These are phyloP conservation scores for Neoscytalidium dimidiatum DNA, from an alignment of 2,329 filamentous ascomycete genomes.

Conservation along the genomic window DNA sequence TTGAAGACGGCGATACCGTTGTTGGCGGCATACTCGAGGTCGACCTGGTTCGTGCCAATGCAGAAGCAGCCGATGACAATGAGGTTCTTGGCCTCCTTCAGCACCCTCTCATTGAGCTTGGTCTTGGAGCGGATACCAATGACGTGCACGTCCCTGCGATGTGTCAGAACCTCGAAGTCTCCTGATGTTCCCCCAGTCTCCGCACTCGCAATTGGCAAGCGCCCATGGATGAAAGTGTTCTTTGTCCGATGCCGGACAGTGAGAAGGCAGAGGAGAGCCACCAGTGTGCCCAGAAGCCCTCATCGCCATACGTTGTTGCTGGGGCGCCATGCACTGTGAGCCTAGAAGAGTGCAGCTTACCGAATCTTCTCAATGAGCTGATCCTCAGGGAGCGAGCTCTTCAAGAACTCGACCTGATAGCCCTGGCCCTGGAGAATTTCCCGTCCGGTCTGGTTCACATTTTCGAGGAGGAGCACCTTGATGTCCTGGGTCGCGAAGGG, in stretches of 20 bases:
- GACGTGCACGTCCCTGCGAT: slow-evolving; percentile 81
- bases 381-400: slow-evolving; percentile 86
- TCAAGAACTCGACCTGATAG: slow-evolving; percentile 92
- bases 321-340: not conserved
- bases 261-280: not conserved
- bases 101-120: slow-evolving; percentile 81
- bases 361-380: slow-evolving; percentile 96
- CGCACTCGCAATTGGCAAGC: not conserved
- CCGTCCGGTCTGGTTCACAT: slow-evolving; percentile 87
- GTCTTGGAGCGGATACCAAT: slow-evolving; percentile 99
- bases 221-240: not conserved
- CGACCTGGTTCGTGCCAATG: slow-evolving; percentile 95
- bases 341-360: slow-evolving; percentile 44
- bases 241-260: slow-evolving; percentile 2
- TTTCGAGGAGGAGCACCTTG: slow-evolving; percentile 93
- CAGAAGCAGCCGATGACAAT: slow-evolving; percentile 98
- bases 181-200: slow-evolving; percentile 12
- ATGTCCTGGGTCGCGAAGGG: slow-evolving; percentile 95
- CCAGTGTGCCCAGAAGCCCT: not conserved
- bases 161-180: slow-evolving; percentile 13
- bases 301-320: not conserved
- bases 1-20: slow-evolving; percentile 98
- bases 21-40: slow-evolving; percentile 78
- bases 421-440: slow-evolving; percentile 82
- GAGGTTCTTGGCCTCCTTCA: slow-evolving; percentile 88